Evolutionary conservation across 495 filamentous ascomycete genomes (phyloP), one percentile per base, ranked within the genome.

Genomic region (Clavariopsis aquatica): DNA sequence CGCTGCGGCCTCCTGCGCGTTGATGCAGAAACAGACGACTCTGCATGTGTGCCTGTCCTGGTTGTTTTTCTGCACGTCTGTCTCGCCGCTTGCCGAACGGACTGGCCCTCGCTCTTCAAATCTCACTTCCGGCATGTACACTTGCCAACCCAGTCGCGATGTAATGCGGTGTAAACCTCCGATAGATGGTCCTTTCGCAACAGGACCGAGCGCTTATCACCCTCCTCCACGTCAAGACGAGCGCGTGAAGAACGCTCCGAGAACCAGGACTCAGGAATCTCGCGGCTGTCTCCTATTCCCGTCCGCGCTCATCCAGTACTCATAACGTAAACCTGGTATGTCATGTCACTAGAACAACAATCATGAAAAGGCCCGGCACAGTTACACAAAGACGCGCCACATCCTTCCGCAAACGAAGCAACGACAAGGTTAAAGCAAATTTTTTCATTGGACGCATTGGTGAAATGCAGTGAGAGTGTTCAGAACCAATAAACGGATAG

Each of bases 361-460:
- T 43, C 38, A 17, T 43, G 38, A 43, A 8, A 43, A 15, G 9
- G n/a, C 15, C 13, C 12, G 6, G 15, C 5, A 17, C 2, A 17
- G 51, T 36, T 15, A 8, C 51, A 54, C 19, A 19, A 8, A 24
- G n/a, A 6, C 51, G n/a, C 23, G 6, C 26, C 51, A 31, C 51
- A 12, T 41, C 13, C 54, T 3, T 20, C 17, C 31, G 10, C 17
- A 5, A 17, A 17, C 38, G n/a, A 6, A 43, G 38, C 12, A 9
- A 43, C 38, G 38, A 43, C 38, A 43, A 43, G 38, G 34, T 13
- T 17, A 2, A 19, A 20, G 45, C 52, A 64, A 64, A 58, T 27
- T 59, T 65, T n/a, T 59, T 47, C 55, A 52, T 53, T 65, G 45
- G 62, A 29, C 23, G 45, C 38, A 58, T n/a, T 9, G 5, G 17